Percentiles rank a stretch among this genome's conserved stretches.
Evolutionary conservation across 805 yeast species (phyloP).

Genomic region (Blastobotrys peoriensis): DNA sequence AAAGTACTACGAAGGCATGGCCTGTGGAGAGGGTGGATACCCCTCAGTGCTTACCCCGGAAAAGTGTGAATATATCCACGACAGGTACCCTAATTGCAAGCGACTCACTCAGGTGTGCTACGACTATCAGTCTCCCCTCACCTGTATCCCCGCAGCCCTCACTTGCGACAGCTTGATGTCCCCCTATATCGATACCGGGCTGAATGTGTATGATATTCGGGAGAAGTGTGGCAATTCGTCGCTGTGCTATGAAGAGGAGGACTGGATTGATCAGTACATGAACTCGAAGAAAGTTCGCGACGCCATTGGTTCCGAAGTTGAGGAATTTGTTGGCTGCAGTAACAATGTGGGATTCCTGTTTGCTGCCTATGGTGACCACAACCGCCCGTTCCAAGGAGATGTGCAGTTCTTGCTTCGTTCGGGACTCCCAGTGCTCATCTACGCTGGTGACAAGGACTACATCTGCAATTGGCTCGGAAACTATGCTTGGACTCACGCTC

Average conservation of each 20-base stretch:
- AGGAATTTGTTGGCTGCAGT: conserved; percentile 67
- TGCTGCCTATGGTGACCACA: conserved; percentile 74
- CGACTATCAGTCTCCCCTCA: conserved; percentile 59
- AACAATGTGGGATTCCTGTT: conserved; percentile 46
- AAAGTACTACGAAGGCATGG: conserved; percentile 83
- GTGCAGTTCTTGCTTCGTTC: conserved; percentile 59
- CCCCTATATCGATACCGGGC: conserved; percentile 73
- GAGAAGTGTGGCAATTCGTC: conserved; percentile 42
- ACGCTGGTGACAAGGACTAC: conserved; percentile 86
- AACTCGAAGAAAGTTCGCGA: conserved; percentile 66
- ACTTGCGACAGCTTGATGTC: conserved; percentile 80
- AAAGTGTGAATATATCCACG: conserved; percentile 64
- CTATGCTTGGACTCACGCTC: conserved; percentile 65
- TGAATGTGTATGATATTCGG: conserved; percentile 84
- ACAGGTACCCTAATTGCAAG: conserved; percentile 59
- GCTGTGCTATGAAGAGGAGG: conserved; percentile 70
- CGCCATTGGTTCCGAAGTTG: conserved; percentile 84
- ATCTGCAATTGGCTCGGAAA: conserved; percentile 89
- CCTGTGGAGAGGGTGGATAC: conserved; percentile 87
- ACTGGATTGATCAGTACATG: conserved; percentile 67
- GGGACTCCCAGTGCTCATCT: conserved; percentile 65
- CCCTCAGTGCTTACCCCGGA: conserved; percentile 70
- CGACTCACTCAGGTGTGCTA: conserved; percentile 70
- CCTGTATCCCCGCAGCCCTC: conserved; percentile 83
- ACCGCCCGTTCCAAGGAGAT: conserved; percentile 73